These are phyloP conservation scores for Hypomyces perniciosus DNA, from an alignment of 2,329 filamentous ascomycete species.

Conservation along the genomic window DNA sequence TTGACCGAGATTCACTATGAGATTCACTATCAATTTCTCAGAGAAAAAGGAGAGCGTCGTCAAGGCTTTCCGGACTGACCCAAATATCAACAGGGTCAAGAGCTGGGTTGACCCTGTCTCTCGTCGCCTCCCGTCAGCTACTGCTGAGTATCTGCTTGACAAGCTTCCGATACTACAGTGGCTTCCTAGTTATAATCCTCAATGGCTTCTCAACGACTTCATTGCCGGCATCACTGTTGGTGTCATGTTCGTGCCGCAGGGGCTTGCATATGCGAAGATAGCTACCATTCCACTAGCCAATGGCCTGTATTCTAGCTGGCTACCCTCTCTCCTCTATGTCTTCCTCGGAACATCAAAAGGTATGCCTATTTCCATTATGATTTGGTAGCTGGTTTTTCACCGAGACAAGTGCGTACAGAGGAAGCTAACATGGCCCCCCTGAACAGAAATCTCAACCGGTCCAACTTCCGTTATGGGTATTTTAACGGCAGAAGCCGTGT, in stretches of 20 bases:
- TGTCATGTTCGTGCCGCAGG: slow-evolving; percentile 56
- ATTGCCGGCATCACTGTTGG: slow-evolving; percentile 57
- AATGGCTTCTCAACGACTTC: slow-evolving; percentile 56
- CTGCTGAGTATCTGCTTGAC: slow-evolving; percentile 50
- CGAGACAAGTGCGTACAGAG: not conserved
- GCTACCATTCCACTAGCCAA: slow-evolving; percentile 56
- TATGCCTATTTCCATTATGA: slow-evolving; percentile 17
- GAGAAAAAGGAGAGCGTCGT: slow-evolving; percentile 16
- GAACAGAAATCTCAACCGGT: slow-evolving; percentile 52
- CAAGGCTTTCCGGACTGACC: slow-evolving; percentile 20
- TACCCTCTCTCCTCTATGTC: slow-evolving; percentile 51
- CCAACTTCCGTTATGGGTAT: slow-evolving; percentile 61
- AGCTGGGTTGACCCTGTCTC: slow-evolving; percentile 20
- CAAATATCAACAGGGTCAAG: slow-evolving; percentile 21
- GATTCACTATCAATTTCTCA: slow-evolving; percentile 6
- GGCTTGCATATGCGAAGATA: slow-evolving; percentile 56
- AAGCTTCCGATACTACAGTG: slow-evolving; percentile 58
- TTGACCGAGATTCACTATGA: slow-evolving; percentile 12
- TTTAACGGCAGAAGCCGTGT: slow-evolving; percentile 55
- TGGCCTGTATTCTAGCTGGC: slow-evolving; percentile 54
- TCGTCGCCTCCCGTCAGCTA: slow-evolving; percentile 42
- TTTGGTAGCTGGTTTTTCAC: not conserved
- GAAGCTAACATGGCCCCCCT: not conserved
- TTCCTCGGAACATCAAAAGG: slow-evolving; percentile 59
- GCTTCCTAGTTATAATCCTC: slow-evolving; percentile 54